phyloP scores from a whole-genome alignment of 257 asterid genomes.

The Jacaranda copaia region DNA sequence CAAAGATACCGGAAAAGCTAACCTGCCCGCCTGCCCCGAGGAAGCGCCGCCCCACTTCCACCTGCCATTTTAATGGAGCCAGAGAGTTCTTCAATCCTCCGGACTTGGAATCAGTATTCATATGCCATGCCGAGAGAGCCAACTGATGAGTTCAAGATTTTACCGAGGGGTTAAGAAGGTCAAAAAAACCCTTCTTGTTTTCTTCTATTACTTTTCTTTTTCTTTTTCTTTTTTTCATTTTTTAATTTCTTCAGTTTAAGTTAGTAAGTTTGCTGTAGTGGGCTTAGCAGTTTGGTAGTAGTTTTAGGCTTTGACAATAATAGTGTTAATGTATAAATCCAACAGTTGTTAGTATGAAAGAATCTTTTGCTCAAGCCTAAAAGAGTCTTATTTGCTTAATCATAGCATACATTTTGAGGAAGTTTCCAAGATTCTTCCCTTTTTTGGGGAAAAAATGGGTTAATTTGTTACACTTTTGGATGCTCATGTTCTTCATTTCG shows the following conservation, averaged over 20 bases:
- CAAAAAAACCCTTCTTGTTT: background rate
- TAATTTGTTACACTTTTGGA: background rate
- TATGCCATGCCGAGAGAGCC: constrained; percentile 68
- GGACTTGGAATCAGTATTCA: constrained; percentile 79
- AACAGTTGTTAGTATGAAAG: constrained; percentile 24
- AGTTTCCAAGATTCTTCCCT: constrained; percentile 5
- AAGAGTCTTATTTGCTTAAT: constrained; percentile 26
- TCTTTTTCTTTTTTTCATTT: too few species aligned
- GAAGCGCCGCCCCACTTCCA: constrained; percentile 70
- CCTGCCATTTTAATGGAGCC: constrained; percentile 58
- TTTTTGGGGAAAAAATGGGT: background rate
- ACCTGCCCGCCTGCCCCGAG: constrained; percentile 88
- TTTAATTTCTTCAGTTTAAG: constrained; percentile 6
- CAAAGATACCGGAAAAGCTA: constrained; percentile 68
- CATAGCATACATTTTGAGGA: background rate
- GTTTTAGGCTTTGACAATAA: constrained; percentile 41
- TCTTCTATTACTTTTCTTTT: background rate
- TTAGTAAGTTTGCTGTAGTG: constrained; percentile 31
- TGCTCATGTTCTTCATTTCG: too few species aligned
- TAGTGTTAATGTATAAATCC: constrained; percentile 43
- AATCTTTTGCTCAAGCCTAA: background rate
- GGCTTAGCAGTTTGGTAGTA: constrained; percentile 30
- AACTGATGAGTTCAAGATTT: constrained; percentile 42
- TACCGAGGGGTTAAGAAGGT: constrained; percentile 18
- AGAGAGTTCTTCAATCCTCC: constrained; percentile 80